Percentiles rank a stretch among this genome's conserved stretches.
phyloP scores from a whole-genome alignment of 768 basidiomycete genomes.

The Calocybe gangraenosa region DNA sequence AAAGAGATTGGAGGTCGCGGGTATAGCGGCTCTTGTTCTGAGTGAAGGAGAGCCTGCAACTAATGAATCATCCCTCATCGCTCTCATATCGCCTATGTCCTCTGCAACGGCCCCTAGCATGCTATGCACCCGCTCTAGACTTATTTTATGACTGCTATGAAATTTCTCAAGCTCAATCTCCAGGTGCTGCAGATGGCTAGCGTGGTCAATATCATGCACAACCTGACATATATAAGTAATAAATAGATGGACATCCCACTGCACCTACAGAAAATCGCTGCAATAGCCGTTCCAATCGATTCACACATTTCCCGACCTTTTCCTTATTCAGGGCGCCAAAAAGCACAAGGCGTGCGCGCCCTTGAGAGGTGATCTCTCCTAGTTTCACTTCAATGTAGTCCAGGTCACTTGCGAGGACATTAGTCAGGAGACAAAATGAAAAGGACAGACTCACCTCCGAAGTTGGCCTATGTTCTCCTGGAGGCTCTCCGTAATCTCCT shows the following conservation, averaged over 20 bases:
- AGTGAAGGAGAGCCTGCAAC: slow-evolving; percentile 14
- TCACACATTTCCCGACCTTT: slow-evolving; percentile 4
- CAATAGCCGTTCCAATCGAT: neutral
- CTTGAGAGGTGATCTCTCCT: slow-evolving; percentile 1
- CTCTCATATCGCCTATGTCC: neutral
- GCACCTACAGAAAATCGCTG: slow-evolving; percentile 6
- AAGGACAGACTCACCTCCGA: neutral
- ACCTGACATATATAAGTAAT: neutral
- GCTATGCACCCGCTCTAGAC: neutral
- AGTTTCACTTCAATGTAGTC: slow-evolving; percentile 5
- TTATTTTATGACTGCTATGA: neutral
- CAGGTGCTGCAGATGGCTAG: neutral
- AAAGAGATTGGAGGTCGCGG: slow-evolving; percentile 16
- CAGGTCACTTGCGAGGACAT: slow-evolving; percentile 1
- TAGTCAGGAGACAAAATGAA: no score
- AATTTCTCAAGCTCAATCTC: slow-evolving; percentile 1
- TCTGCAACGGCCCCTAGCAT: no score
- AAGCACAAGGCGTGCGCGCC: neutral
- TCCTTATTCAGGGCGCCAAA: neutral
- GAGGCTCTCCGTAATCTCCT: neutral
- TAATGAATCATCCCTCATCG: neutral
- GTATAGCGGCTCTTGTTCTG: neutral
- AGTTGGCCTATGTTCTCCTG: slow-evolving; percentile 1
- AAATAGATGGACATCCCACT: neutral
- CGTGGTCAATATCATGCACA: neutral